phyloP scores from a whole-genome alignment of 2,329 filamentous ascomycete genomes.

The Pseudogymnoascus sp. region DNA sequence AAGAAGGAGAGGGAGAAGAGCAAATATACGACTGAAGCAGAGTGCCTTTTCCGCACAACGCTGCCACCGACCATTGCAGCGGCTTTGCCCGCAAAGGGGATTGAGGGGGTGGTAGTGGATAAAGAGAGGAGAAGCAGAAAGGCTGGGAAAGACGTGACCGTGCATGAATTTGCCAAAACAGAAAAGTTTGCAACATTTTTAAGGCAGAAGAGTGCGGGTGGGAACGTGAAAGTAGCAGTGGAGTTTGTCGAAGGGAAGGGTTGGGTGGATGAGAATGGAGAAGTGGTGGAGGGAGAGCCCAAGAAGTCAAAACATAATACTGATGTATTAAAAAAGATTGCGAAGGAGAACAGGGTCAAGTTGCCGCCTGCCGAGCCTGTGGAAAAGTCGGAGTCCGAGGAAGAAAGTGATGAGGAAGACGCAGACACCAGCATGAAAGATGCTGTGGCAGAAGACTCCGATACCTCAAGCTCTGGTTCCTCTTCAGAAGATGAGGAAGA shows the following conservation, averaged over 20 bases:
- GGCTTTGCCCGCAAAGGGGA: constrained; percentile 28
- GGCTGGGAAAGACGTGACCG: constrained; percentile 53
- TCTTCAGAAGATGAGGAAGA: constrained; percentile 22
- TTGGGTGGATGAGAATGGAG: constrained; percentile 75
- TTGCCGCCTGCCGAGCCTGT: not conserved
- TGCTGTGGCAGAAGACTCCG: constrained; percentile 12
- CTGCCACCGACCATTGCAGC: constrained; percentile 50
- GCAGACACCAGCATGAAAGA: not conserved
- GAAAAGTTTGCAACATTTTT: constrained; percentile 77
- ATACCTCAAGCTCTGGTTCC: constrained; percentile 20
- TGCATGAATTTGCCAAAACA: constrained; percentile 87
- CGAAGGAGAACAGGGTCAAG: constrained; percentile 1
- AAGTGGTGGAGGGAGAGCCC: constrained; percentile 54
- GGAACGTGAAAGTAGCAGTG: constrained; percentile 35
- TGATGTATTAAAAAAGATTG: constrained; percentile 8
- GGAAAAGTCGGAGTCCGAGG: constrained; percentile 4
- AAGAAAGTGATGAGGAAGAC: constrained; percentile 11
- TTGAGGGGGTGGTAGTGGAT: constrained; percentile 31
- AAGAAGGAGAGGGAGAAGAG: constrained; percentile 55
- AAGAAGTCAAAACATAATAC: constrained; percentile 21
- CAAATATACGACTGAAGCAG: constrained; percentile 71
- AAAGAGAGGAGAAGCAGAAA: constrained; percentile 52
- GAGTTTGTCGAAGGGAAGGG: constrained; percentile 78
- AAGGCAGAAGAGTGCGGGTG: constrained; percentile 40
- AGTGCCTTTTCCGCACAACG: constrained; percentile 78